Base-by-base conservation (phyloP, 768 basidiomycete genomes). In the Melanogaster broomeanus region DNA sequence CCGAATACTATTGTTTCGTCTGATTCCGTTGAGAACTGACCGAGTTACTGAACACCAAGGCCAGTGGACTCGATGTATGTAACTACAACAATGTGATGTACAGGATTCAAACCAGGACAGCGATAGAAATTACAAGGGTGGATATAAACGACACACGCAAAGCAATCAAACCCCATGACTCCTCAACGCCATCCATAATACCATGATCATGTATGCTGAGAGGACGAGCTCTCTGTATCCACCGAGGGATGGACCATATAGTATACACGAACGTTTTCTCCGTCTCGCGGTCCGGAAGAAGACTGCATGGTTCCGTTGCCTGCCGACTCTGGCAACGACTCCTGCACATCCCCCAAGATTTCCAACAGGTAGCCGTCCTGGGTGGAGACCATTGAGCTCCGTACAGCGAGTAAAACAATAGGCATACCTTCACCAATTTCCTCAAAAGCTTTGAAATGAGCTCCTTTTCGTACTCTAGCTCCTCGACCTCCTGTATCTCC, bases 231-330 rank as follows among this genome's bases (percentile, higher is more conserved):
- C 52, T 93, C 89, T 9, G 82, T 81, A 61, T 93, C 91, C 31
- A 93, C 90, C 2, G 85, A 81, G 1, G 91, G 91, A 74, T 94
- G 93, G 3, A 96, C 91, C 83, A 95, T 85, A 64, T 94, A 96
- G 67, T 84, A 87, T 42, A 93, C 79, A 18, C 87, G 85, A 13
- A 84, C 72, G 56, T 84, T 80, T 37, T 80, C 81, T 10, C 77
- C 82, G 10, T 77, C 78, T 52, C 75, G 69, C 10, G 77, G 67
- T 43, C 71, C 67, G 12, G 79, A 78, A 25, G 80, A 79, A 38
- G 80, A 78, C 49, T 75, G 75, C 35, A 55, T 39, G 45, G 76
- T 82, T 48, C 81, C 80, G 40, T 85, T 85, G 38, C 81, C 82
- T 59, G 76, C 77, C 4, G 85, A 86, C 34, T 80, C 70, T 22